phyloP scores from a whole-genome alignment of 805 yeast genomes.

The Priceomyces castillae region DNA sequence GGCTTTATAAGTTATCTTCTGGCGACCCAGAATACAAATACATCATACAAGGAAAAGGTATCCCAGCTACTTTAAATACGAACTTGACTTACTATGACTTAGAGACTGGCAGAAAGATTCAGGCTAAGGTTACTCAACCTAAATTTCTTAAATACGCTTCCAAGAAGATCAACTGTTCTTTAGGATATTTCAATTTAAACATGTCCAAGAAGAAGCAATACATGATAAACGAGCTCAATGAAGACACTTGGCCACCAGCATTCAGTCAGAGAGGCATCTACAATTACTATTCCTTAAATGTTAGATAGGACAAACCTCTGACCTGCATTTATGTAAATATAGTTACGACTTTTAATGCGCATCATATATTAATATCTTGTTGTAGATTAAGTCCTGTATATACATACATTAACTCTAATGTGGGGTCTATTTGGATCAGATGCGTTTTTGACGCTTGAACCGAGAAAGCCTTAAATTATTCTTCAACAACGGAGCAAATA shows the following conservation, averaged over 20 bases:
- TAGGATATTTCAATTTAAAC: slow-evolving; percentile 45
- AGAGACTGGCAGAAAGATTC: slow-evolving; percentile 60
- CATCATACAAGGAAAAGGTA: slow-evolving; percentile 18
- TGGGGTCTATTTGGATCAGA: neutral
- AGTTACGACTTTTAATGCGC: neutral
- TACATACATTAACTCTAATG: neutral
- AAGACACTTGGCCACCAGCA: slow-evolving; percentile 51
- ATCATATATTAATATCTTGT: no score
- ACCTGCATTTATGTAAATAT: neutral
- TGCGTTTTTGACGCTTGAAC: neutral
- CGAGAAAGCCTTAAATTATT: no score
- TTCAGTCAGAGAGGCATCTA: slow-evolving; percentile 54
- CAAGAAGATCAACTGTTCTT: slow-evolving; percentile 53
- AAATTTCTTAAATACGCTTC: slow-evolving; percentile 51
- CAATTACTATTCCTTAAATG: slow-evolving; percentile 55
- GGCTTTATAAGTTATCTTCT: slow-evolving; percentile 58
- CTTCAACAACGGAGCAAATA: no score
- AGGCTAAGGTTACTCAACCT: slow-evolving; percentile 45
- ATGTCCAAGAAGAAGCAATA: slow-evolving; percentile 30
- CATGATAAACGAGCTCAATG: slow-evolving; percentile 26
- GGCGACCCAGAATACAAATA: slow-evolving; percentile 31
- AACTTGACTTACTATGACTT: slow-evolving; percentile 58
- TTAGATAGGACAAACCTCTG: slow-evolving; percentile 22
- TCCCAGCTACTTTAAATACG: slow-evolving; percentile 16
- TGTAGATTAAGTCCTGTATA: neutral